A percentile compares a stretch with the other conserved stretches of the same genome.
Evolutionary conservation across 2,329 filamentous ascomycete genomes (phyloP).

Genomic region (Talaromyces sp.): DNA sequence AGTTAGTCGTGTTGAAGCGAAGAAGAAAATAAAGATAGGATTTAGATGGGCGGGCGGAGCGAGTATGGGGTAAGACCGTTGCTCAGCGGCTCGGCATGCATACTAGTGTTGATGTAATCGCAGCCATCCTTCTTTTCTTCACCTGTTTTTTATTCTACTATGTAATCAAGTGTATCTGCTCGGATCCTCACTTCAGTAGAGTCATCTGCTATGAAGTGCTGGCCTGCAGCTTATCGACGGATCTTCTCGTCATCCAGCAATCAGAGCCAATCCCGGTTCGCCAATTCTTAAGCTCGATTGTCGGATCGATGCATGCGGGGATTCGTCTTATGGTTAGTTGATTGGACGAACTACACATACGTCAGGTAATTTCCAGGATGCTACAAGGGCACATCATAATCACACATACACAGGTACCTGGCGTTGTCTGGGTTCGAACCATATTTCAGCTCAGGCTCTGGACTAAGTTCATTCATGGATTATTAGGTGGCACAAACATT

Average conservation of each 20-base stretch:
- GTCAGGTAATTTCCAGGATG: background rate
- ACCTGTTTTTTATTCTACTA: background rate
- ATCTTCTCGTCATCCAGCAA: background rate
- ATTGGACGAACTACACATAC: background rate
- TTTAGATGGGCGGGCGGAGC: background rate
- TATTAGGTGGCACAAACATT: background rate
- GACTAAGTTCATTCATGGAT: background rate
- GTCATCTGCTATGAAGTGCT: too few relatives aligned
- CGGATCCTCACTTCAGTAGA: too few relatives aligned
- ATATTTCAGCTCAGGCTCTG: background rate
- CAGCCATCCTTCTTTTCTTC: background rate
- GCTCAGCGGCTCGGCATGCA: constrained; percentile 2
- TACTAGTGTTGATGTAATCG: background rate
- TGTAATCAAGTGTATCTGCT: too few relatives aligned
- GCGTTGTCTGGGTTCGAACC: background rate
- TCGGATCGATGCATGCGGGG: background rate
- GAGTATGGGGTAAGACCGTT: constrained; percentile 9
- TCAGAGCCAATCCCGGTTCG: background rate
- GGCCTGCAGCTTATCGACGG: background rate
- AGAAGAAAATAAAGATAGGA: background rate
- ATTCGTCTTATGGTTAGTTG: background rate
- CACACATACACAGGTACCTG: background rate
- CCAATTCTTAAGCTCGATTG: background rate
- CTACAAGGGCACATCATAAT: background rate
- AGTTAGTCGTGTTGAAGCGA: background rate